Evolutionary conservation across 192 early-diverging fungal species (phyloP).

Genomic region (Coemansia erecta): DNA sequence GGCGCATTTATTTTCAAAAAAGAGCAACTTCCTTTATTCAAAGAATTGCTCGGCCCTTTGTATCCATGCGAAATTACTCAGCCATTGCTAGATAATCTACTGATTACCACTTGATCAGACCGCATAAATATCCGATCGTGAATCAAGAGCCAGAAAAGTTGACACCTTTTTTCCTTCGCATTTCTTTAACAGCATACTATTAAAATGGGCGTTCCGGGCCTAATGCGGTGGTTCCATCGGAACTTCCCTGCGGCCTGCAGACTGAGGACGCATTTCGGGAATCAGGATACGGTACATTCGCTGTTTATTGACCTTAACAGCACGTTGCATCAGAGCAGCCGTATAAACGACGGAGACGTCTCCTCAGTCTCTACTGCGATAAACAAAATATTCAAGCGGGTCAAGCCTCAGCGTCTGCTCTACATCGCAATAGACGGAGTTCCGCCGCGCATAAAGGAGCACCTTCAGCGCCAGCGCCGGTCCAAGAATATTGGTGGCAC

Average conservation of each 20-base stretch:
- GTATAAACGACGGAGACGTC: constrained; percentile 24
- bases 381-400: constrained; percentile 15
- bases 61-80: too few species aligned
- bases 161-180: background rate
- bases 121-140: too few species aligned
- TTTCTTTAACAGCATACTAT: background rate
- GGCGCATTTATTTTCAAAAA: too few species aligned
- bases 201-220: constrained; percentile 47
- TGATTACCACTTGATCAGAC: too few species aligned
- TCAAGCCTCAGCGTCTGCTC: constrained; percentile 83
- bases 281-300: constrained; percentile 10
- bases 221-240: constrained; percentile 43
- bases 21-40: too few species aligned
- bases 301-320: constrained; percentile 51
- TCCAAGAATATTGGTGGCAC: constrained; percentile 42
- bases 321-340: constrained; percentile 27
- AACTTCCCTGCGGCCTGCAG: constrained; percentile 33
- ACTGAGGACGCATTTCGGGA: constrained; percentile 22
- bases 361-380: constrained; percentile 18
- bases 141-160: too few species aligned
- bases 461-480: constrained; percentile 92
- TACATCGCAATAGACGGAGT: constrained; percentile 94
- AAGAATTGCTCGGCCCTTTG: too few species aligned
- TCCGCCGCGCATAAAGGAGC: constrained; percentile 96
- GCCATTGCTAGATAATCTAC: too few species aligned